A percentile compares a stretch with the other conserved stretches of the same genome.
Conservation (phyloP, 495 filamentous ascomycete species). For the Pseudotulostoma volvatum region DNA sequence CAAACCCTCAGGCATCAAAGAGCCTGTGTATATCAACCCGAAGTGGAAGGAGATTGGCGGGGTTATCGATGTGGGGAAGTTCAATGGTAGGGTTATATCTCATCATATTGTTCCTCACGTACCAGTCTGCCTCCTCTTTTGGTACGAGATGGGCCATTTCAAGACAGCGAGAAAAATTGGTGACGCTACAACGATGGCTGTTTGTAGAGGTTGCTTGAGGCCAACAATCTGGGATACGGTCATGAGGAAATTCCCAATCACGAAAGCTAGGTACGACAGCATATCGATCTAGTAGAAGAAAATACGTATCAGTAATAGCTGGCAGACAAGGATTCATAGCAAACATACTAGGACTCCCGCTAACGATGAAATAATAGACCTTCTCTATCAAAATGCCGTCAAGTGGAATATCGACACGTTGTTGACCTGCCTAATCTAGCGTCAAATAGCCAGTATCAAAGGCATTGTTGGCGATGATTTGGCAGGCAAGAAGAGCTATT, state of each 20-base stretch:
- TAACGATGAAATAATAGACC: slow-evolving; percentile 1
- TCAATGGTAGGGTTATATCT: background rate
- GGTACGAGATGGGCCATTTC: background rate
- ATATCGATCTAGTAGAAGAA: slow-evolving; percentile 2
- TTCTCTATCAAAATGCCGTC: slow-evolving; percentile 2
- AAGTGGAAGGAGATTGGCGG: background rate
- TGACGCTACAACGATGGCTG: background rate
- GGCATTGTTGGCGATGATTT: slow-evolving; percentile 4
- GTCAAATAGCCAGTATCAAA: slow-evolving; percentile 6
- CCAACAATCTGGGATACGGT: slow-evolving; percentile 3
- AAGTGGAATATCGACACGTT: slow-evolving; percentile 2
- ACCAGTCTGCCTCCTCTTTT: background rate
- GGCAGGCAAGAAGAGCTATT: slow-evolving; percentile 3
- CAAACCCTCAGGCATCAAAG: background rate
- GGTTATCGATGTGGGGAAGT: background rate
- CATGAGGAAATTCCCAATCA: slow-evolving; percentile 8
- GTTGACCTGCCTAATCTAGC: slow-evolving; percentile 1
- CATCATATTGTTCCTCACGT: background rate
- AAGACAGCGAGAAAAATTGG: background rate
- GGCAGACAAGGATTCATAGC: background rate
- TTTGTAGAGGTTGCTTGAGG: background rate
- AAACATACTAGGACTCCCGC: background rate
- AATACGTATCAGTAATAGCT: background rate
- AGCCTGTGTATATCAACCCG: background rate
- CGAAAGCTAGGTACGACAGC: slow-evolving; percentile 6